Conservation (phyloP, 23 red algal species). For the Gracilaria domingensis region DNA sequence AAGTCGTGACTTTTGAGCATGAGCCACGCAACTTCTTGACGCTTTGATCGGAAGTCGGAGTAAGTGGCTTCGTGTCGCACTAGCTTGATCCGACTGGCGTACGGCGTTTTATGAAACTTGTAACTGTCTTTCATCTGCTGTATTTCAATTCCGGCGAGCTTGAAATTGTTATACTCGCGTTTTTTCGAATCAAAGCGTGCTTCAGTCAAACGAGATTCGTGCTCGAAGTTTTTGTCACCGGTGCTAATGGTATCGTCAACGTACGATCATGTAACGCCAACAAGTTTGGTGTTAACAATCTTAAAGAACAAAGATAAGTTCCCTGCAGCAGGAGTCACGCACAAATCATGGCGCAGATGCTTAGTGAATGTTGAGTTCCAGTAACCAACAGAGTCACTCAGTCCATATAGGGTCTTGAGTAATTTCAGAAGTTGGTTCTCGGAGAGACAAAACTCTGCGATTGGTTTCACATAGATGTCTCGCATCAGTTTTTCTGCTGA, state of each 20-base stretch:
- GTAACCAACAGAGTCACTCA: conserved; percentile 3
- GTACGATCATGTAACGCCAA: not conserved
- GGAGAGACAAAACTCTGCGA: not conserved
- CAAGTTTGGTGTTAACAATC: not conserved
- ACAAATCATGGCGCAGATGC: conserved; percentile 21
- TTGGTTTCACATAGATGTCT: not conserved
- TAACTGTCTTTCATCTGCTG: not conserved
- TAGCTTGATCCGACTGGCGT: not conserved
- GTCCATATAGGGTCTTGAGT: not conserved
- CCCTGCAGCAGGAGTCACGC: not conserved
- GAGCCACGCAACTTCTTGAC: conserved; percentile 34
- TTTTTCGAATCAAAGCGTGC: not conserved
- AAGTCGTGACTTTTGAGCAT: conserved; percentile 31
- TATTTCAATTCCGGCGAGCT: not conserved
- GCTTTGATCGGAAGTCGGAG: not conserved
- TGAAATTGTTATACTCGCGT: not conserved
- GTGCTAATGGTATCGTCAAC: conserved; percentile 19
- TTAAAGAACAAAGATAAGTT: conserved; percentile 28
- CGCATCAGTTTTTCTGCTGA: not conserved
- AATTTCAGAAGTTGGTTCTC: not conserved
- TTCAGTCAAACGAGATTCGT: not conserved
- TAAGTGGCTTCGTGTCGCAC: not conserved
- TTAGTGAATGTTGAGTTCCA: conserved; percentile 20
- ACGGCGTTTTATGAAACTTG: not conserved
- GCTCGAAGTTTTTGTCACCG: not conserved